These are phyloP conservation scores for Aleurites moluccanus DNA, from an alignment of 441 rosid species.

Conservation along the genomic window DNA sequence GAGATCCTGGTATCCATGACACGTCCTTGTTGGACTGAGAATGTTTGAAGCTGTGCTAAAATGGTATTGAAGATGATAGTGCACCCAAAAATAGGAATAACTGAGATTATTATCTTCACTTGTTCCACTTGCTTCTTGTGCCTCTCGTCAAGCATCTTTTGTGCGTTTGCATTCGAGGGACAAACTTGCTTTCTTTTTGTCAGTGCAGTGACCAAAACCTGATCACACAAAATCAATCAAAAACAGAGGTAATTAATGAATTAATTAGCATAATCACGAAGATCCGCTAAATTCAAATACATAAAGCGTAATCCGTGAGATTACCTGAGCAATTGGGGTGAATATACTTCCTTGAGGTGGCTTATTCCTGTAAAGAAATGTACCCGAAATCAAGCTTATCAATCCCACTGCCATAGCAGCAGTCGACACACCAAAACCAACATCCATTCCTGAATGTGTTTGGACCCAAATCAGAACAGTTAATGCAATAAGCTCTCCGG, in stretches of 20 bases:
- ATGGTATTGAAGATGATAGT: constrained; percentile 87
- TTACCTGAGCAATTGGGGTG: constrained; percentile 79
- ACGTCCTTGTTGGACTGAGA: constrained; percentile 87
- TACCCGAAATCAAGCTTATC: constrained; percentile 67
- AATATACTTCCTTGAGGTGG: constrained; percentile 80
- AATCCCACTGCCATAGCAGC: constrained; percentile 90
- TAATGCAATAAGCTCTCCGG: constrained; percentile 79
- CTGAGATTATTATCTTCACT: constrained; percentile 67
- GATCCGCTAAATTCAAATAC: constrained; percentile 1
- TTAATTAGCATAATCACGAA: no score
- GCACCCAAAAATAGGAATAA: constrained; percentile 77
- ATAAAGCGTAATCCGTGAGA: neutral
- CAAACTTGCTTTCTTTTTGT: constrained; percentile 60
- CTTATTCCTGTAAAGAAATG: constrained; percentile 63
- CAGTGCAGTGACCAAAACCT: constrained; percentile 81
- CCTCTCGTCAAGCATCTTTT: constrained; percentile 21
- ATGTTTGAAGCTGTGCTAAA: constrained; percentile 91
- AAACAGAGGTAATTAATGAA: neutral
- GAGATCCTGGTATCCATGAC: constrained; percentile 64
- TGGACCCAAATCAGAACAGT: constrained; percentile 87
- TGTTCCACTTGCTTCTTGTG: constrained; percentile 59
- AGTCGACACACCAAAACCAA: constrained; percentile 87
- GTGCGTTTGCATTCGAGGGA: constrained; percentile 63
- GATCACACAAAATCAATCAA: constrained; percentile 2
- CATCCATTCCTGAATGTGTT: constrained; percentile 92